Base-by-base conservation (phyloP, 768 basidiomycete species). In the Auricularia sp. region DNA sequence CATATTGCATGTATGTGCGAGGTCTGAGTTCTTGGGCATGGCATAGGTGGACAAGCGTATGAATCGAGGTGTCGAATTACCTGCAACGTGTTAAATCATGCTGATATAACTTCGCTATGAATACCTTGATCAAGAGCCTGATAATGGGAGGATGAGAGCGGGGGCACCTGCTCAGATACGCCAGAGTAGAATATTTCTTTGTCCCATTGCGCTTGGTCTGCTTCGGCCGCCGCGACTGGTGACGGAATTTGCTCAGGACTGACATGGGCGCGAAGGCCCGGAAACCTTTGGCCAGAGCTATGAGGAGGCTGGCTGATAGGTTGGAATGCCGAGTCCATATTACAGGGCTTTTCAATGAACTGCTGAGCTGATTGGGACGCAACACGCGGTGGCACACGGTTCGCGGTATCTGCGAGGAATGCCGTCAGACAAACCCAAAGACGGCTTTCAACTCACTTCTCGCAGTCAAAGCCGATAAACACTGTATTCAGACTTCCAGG, bases 191-290 rank as follows among this genome's bases (percentile, higher is more conserved):
- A 92, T 44, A 82, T 77, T 68, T 89, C 82, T 23, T 83, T 78
- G 70, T 90, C 86, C 86, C 90, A 93, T 78, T 83, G 77, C 65
- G 84, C 81, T 67, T 89, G 85, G 80, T 98, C 95, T 5, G 80
- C 75, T 69, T 92, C 90, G 62, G 90, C 85, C 12, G 85, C 79
- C 51, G 89, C 86, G 16, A 91, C 85, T 29, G 93, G 88, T 3
- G 93, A 95, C n/a, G 97, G 97, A 35, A 98, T 87, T 71, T 96
- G 93, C 68, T 77, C 82, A 6, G 90, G 86, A 73, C 98, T 91
- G 69, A 99, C 92, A 64, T 87, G 84, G 58, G 88, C 81, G 47
- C 90, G 84, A 64, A 91, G 81, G 64, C 93, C 92, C 89, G 68
- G 74, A 65, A 83, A 81, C 33, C 76, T 70, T 36, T 80, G 75